These are phyloP conservation scores for Trichoderma simmonsii DNA, from an alignment of 2,329 filamentous ascomycete genomes.

Conservation along the genomic window DNA sequence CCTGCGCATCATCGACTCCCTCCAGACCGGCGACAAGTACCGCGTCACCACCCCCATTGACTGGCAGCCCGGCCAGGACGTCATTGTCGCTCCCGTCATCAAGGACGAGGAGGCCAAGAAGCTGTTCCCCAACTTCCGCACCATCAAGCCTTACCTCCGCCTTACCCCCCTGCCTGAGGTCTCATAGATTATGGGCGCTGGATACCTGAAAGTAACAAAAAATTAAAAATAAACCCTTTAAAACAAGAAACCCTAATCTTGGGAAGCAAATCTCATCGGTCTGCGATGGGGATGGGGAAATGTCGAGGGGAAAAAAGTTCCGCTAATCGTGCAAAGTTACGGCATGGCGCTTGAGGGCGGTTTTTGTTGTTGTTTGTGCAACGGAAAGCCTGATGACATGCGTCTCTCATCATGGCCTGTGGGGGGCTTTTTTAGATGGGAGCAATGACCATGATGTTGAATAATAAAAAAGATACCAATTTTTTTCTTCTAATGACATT, in stretches of 20 bases:
- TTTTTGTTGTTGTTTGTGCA: background rate
- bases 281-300: background rate
- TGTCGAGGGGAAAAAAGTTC: background rate
- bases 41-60: slow-evolving; percentile 86
- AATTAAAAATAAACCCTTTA: background rate
- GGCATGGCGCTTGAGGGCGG: background rate
- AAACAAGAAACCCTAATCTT: background rate
- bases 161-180: slow-evolving; percentile 66
- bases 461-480: slow-evolving; percentile 15
- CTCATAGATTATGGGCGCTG: slow-evolving; percentile 22
- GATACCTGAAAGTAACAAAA: background rate
- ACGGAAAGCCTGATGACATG: background rate
- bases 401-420: background rate
- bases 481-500: background rate
- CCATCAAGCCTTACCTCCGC: slow-evolving; percentile 70
- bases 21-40: slow-evolving; percentile 84
- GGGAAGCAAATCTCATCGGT: background rate
- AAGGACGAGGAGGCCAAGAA: slow-evolving; percentile 81
- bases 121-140: slow-evolving; percentile 75
- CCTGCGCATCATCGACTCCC: slow-evolving; percentile 72
- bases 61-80: slow-evolving; percentile 85
- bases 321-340: background rate
- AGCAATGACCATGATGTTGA: background rate
- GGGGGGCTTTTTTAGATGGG: background rate
- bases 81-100: slow-evolving; percentile 83